A percentile compares a stretch with the other conserved stretches of the same genome.
Evolutionary conservation across 495 filamentous ascomycete genomes (phyloP).

Genomic region (Glarea lozoyensis): DNA sequence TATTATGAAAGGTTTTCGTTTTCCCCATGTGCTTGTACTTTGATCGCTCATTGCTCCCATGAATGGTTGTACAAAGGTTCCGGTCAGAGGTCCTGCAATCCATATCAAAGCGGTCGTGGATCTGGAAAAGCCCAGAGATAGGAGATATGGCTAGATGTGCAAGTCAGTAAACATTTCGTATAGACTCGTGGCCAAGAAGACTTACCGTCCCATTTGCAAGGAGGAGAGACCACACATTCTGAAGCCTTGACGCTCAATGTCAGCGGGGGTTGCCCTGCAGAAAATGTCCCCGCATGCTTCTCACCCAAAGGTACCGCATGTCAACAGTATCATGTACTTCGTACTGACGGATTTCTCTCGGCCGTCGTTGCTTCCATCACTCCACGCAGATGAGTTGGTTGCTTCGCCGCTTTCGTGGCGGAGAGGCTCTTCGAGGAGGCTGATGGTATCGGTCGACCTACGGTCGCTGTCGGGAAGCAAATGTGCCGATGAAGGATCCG

Average conservation of each 20-base stretch:
- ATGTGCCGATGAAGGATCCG: too few species aligned
- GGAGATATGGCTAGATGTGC: conserved; percentile 9
- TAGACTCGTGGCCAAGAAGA: not conserved
- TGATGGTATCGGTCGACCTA: too few species aligned
- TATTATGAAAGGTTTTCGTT: conserved; percentile 14
- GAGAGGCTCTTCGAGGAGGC: too few species aligned
- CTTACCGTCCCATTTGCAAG: not conserved
- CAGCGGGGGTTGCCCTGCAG: too few species aligned
- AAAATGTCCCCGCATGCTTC: not conserved
- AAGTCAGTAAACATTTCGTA: not conserved
- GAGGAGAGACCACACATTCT: not conserved
- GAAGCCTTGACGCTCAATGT: too few species aligned
- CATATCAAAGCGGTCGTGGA: conserved; percentile 15
- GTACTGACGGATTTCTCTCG: too few species aligned
- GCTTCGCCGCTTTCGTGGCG: too few species aligned
- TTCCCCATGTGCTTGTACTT: conserved; percentile 3
- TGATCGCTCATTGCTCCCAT: conserved; percentile 14
- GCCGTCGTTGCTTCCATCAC: too few species aligned
- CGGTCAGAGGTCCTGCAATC: conserved; percentile 17
- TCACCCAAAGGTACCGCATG: not conserved
- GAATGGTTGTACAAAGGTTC: conserved; percentile 15
- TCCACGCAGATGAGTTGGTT: too few species aligned
- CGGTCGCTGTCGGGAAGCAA: too few species aligned
- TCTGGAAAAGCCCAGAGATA: conserved; percentile 13
- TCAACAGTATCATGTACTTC: not conserved